These are phyloP conservation scores for Leishmania gerbilli DNA, from an alignment of 208 protist genomes.

Conservation along the genomic window DNA sequence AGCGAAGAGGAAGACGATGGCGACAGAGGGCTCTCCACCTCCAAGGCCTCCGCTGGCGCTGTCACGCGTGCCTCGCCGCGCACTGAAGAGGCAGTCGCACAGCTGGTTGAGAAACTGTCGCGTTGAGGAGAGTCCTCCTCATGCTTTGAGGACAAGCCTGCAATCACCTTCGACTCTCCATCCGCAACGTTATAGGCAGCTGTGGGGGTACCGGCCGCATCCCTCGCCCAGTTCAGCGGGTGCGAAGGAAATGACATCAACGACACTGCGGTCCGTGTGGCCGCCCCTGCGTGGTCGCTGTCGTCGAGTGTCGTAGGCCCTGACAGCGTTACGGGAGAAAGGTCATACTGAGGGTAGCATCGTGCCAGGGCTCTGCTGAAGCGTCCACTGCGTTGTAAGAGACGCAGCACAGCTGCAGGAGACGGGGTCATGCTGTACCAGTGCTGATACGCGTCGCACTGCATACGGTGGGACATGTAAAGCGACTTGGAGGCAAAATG, in stretches of 20 bases:
- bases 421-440: conserved; percentile 67
- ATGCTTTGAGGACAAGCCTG: neutral
- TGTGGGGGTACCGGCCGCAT: neutral
- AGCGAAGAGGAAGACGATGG: neutral
- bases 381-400: conserved; percentile 49
- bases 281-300: neutral
- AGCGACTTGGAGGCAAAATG: conserved; percentile 51
- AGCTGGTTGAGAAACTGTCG: neutral
- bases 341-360: conserved; percentile 29
- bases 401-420: conserved; percentile 53
- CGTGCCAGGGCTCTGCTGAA: conserved; percentile 41
- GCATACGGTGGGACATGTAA: conserved; percentile 39
- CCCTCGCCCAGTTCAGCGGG: neutral
- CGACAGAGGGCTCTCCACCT: neutral
- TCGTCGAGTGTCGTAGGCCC: neutral
- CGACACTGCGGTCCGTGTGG: no score
- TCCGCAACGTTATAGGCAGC: neutral
- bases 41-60: neutral
- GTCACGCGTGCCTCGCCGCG: neutral
- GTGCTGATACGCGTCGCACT: conserved; percentile 45
- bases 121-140: neutral
- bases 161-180: neutral
- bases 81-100: neutral
- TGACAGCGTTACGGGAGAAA: neutral
- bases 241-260: neutral